Evolutionary conservation across 2,329 filamentous ascomycete genomes (phyloP).

Genomic region (Daldinia sp.): DNA sequence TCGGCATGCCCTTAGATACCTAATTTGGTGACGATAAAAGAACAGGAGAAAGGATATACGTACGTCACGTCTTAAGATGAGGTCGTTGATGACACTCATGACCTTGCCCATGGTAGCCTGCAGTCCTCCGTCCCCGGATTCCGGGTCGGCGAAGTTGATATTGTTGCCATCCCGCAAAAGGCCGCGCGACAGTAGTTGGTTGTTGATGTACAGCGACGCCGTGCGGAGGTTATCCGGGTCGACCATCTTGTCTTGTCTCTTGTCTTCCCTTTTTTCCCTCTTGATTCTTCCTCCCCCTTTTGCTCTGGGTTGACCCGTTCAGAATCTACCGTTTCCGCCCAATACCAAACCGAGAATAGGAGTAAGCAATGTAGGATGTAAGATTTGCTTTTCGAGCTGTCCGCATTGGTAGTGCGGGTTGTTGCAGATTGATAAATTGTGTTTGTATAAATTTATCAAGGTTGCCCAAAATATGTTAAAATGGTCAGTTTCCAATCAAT

Average conservation of each 20-base stretch:
- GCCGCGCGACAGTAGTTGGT: constrained; percentile 72
- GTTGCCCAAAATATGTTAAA: too few relatives aligned
- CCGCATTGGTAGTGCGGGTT: constrained; percentile 23
- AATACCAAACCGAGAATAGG: not conserved
- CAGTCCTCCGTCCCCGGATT: constrained; percentile 66
- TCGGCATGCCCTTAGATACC: not conserved
- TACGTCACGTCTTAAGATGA: constrained; percentile 90
- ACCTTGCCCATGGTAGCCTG: constrained; percentile 79
- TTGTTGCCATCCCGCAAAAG: constrained; percentile 72
- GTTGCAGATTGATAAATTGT: constrained; percentile 8
- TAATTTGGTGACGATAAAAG: not conserved
- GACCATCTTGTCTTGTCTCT: constrained; percentile 45
- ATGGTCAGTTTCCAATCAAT: not conserved
- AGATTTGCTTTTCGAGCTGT: constrained; percentile 15
- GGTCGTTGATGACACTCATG: constrained; percentile 92
- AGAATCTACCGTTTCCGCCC: not conserved
- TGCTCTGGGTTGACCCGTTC: not conserved
- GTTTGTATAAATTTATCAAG: constrained; percentile 3
- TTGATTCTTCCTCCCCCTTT: not conserved
- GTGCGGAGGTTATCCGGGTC: constrained; percentile 70
- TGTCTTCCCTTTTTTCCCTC: constrained; percentile 1
- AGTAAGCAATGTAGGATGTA: constrained; percentile 12
- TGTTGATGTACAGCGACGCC: constrained; percentile 77
- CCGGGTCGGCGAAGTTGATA: constrained; percentile 84
- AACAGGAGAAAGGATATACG: constrained; percentile 46